Percentiles rank a stretch among this genome's conserved stretches.
Conservation (phyloP, 371 early-diverging fungal species). For the Dentiscutata heterogama region DNA sequence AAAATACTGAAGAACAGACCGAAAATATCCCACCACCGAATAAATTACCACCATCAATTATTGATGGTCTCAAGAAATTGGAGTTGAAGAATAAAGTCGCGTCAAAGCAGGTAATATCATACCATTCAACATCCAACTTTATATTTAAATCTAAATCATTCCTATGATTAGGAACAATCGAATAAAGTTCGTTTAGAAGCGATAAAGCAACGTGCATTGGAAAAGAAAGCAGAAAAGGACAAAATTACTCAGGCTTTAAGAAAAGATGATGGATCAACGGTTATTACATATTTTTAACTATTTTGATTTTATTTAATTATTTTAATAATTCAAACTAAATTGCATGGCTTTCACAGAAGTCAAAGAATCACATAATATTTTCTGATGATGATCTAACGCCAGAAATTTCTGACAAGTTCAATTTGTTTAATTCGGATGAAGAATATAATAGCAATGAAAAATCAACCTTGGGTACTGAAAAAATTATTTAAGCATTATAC, state of each 20-base stretch:
- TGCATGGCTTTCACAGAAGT: not conserved
- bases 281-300: not conserved
- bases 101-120: constrained; percentile 1
- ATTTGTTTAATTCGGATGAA: constrained; percentile 24
- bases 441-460: not conserved
- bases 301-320: not conserved
- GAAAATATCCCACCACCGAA: not conserved
- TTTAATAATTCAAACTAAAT: not conserved
- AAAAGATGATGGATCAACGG: not conserved
- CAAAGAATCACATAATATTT: constrained; percentile 21
- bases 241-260: constrained; percentile 25
- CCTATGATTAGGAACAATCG: constrained; percentile 16
- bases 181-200: constrained; percentile 41
- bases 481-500: too few species aligned
- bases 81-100: not conserved
- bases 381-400: not conserved
- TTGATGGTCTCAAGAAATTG: constrained; percentile 31
- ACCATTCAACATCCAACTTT: not conserved
- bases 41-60: constrained; percentile 29
- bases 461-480: not conserved
- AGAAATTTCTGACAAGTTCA: not conserved
- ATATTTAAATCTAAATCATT: not conserved
- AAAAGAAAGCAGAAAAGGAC: constrained; percentile 2
- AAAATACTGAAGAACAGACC: not conserved
- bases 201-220: constrained; percentile 20